These are phyloP conservation scores for Calonectria hongkongensis DNA, from an alignment of 2,329 filamentous ascomycete species.

Conservation along the genomic window DNA sequence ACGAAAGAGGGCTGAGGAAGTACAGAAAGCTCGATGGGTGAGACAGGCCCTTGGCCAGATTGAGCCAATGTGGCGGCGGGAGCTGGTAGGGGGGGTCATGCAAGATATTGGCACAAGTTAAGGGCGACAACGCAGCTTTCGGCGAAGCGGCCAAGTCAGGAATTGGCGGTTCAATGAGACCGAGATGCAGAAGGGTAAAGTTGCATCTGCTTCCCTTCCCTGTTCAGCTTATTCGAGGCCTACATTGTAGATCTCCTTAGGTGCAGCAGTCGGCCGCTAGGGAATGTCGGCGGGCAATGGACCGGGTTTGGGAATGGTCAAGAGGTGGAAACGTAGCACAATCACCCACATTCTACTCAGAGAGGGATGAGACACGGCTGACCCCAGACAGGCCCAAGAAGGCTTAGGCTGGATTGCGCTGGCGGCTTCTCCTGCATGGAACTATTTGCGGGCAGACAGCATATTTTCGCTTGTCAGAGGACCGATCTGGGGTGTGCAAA, in stretches of 20 bases:
- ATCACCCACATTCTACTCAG: constrained; percentile 1
- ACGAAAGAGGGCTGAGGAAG: constrained; percentile 15
- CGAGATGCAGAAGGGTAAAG: constrained; percentile 25
- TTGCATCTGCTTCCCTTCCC: constrained; percentile 23
- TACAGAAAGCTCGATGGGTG: constrained; percentile 18
- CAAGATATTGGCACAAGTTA: constrained; percentile 8
- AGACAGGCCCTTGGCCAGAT: constrained; percentile 31
- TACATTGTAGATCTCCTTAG: constrained; percentile 32
- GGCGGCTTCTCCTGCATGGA: constrained; percentile 19
- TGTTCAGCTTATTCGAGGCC: neutral
- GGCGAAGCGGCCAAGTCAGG: constrained; percentile 23
- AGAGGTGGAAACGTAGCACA: neutral
- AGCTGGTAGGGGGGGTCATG: constrained; percentile 16
- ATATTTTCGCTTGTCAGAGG: neutral
- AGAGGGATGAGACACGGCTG: neutral
- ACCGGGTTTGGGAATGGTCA: constrained; percentile 37
- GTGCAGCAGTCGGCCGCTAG: constrained; percentile 22
- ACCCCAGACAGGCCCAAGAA: neutral
- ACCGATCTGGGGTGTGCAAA: constrained; percentile 8
- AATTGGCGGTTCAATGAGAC: constrained; percentile 26
- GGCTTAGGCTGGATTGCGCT: neutral
- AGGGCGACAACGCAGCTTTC: constrained; percentile 30
- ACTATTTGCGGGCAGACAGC: constrained; percentile 5
- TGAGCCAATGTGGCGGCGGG: constrained; percentile 33
- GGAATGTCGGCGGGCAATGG: constrained; percentile 31